Evolutionary conservation across 768 basidiomycete genomes (phyloP), one percentile per base, ranked within the genome.

Genomic region (Mycena amicta): DNA sequence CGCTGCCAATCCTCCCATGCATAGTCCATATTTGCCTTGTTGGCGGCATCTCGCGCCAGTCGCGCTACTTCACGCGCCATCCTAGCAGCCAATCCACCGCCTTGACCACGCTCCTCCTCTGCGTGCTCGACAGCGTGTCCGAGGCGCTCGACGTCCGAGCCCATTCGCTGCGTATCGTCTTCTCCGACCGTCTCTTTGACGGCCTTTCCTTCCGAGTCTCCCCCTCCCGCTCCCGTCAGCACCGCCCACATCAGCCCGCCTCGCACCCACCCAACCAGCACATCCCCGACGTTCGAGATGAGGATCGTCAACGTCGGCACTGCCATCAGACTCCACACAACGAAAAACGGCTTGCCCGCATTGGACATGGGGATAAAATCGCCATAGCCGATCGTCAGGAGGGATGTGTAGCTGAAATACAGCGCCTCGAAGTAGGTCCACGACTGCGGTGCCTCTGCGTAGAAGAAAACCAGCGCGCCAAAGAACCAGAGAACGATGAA

Each of bases 281-380:
- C 75, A 20, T 82, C 80, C 0, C 77, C 79, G 31, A 87, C 71
- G 46, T 82, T 80, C 25, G 81, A 73, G 18, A 80, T 76, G 1
- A 80, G 56, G 0, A 77, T 71, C 2, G 77, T 79, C 56, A 79
- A 71, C 2, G 75, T 71, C 2, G 77, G 78, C 0, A 78, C 70
- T 1, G 77, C 72, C 23, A 77, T 69, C 33, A 78, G 61, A 26
- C 73, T 74, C 76, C 78, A 78, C 3, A 77, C 60, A 18, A 80
- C 75, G 60, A 78, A 77, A 60, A 80, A 75, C 0, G 76, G 76
- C 45, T 74, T 74, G 0, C 75, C 74, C 0, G 76, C 67, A 23
- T 70, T 63, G 1, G 75, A 73, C 8, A 53, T 57, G 1, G 76
- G 75, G 29, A 64, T 74, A 51, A 76, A 73, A 49, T 80, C 77